These are phyloP conservation scores for Solanum infundibuliforme DNA, from an alignment of 257 asterid species.

Conservation along the genomic window DNA sequence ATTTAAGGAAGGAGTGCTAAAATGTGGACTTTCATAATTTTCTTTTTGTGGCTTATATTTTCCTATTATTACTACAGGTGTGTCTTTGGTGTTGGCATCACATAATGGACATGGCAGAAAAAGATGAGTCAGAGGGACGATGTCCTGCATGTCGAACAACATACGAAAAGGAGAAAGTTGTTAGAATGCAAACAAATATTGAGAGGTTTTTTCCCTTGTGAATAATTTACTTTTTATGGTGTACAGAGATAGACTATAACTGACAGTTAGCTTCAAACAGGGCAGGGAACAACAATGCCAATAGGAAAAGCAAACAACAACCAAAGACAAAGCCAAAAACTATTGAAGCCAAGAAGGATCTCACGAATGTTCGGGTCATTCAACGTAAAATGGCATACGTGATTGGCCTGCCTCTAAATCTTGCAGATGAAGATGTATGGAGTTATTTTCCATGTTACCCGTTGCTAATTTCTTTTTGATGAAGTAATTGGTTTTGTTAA, in stretches of 20 bases:
- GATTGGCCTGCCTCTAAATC: constrained; percentile 79
- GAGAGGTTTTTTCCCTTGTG: constrained; percentile 40
- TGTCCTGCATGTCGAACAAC: constrained; percentile 90
- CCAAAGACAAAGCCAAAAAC: constrained; percentile 74
- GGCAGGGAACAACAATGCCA: constrained; percentile 39
- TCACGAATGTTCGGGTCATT: constrained; percentile 82
- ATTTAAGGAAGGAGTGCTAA: not conserved
- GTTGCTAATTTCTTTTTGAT: not conserved
- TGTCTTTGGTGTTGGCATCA: constrained; percentile 99
- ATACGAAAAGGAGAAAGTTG: constrained; percentile 86
- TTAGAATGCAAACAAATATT: constrained; percentile 59
- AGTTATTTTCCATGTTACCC: not conserved
- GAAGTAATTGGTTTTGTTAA: not conserved
- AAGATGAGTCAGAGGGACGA: constrained; percentile 77
- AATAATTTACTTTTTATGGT: constrained; percentile 2
- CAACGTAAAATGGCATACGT: constrained; percentile 95
- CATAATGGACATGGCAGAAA: constrained; percentile 93
- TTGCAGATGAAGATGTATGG: constrained; percentile 90
- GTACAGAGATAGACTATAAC: not conserved
- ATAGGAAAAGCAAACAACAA: constrained; percentile 60
- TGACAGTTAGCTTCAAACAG: constrained; percentile 19
- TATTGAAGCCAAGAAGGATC: constrained; percentile 74
- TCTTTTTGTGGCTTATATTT: not conserved
- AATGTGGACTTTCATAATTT: not conserved
- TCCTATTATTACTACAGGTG: constrained; percentile 28